These are phyloP conservation scores for Ormosia semicastrata DNA, from an alignment of 306 rosid genomes.

Conservation along the genomic window DNA sequence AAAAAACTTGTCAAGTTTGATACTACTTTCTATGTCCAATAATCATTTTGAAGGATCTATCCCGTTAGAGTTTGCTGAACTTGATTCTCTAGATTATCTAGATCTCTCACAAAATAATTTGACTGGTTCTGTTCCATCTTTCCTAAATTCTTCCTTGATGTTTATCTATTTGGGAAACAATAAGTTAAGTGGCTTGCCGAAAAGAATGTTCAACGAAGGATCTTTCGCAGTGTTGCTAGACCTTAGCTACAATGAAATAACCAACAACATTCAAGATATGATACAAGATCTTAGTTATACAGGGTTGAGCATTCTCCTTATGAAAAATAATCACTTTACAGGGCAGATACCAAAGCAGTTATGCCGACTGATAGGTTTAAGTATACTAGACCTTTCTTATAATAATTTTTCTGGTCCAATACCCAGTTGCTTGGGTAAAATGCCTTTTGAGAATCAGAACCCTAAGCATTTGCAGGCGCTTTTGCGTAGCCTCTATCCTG, in stretches of 20 bases:
- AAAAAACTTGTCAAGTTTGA: background rate
- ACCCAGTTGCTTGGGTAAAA: slow-evolving; percentile 9
- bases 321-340: background rate
- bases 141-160: background rate
- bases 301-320: background rate
- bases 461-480: no score
- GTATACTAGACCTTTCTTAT: background rate
- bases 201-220: background rate
- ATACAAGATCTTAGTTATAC: background rate
- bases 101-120: slow-evolving; percentile 10
- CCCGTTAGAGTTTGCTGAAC: background rate
- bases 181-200: background rate
- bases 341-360: background rate
- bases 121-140: background rate
- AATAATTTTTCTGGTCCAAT: background rate
- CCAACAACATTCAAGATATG: background rate
- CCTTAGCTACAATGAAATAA: slow-evolving; percentile 16
- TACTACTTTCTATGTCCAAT: background rate
- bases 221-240: background rate
- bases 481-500: no score
- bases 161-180: slow-evolving; percentile 3
- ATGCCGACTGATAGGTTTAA: background rate
- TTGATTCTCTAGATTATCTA: background rate
- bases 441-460: background rate
- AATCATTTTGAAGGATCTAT: slow-evolving; percentile 22